Evolutionary conservation across 164 flowering plant genomes (phyloP).

Genomic region (Umbilicus rupestris): DNA sequence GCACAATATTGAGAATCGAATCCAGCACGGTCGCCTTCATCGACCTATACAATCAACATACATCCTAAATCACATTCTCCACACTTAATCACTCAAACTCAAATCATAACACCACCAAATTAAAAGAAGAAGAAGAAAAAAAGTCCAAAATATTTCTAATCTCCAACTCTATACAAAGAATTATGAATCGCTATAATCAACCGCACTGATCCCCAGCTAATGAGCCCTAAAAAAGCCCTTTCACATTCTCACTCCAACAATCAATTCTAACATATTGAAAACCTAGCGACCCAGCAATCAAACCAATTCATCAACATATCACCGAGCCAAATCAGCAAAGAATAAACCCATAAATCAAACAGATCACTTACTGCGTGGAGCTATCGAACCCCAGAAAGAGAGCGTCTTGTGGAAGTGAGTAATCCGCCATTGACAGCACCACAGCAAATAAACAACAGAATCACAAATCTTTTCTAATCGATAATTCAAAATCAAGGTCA

Average conservation of each 20-base stretch:
- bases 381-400: constrained; percentile 59
- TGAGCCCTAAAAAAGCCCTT: too few relatives aligned
- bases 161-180: too few relatives aligned
- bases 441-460: not conserved
- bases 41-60: constrained; percentile 41
- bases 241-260: too few relatives aligned
- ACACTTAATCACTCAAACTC: not conserved
- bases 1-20: constrained; percentile 54
- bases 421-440: constrained; percentile 27
- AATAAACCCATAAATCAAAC: not conserved
- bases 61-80: not conserved
- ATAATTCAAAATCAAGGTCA: too few relatives aligned
- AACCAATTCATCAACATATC: too few relatives aligned
- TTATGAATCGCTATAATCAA: too few relatives aligned
- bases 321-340: not conserved
- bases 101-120: not conserved
- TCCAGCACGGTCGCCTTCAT: constrained; percentile 87
- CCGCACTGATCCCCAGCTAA: too few relatives aligned
- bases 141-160: not conserved
- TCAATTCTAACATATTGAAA: too few relatives aligned
- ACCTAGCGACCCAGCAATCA: too few relatives aligned
- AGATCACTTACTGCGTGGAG: constrained; percentile 50
- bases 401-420: constrained; percentile 38
- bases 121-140: not conserved
- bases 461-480: not conserved